These are phyloP conservation scores for Ustilago hordei DNA, from an alignment of 1,284 basidiomycete genomes.

Conservation along the genomic window DNA sequence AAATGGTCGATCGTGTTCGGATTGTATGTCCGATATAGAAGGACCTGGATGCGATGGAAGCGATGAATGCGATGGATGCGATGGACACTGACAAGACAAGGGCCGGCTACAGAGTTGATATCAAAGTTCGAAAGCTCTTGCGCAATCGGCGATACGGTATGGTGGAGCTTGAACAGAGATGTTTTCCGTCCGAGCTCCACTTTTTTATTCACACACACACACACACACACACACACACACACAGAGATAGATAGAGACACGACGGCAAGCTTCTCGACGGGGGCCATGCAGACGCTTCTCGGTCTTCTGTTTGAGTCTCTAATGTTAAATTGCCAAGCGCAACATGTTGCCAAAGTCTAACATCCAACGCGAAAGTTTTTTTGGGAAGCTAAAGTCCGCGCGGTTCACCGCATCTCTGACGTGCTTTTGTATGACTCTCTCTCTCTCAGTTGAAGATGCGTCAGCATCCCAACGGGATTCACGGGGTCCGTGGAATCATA, in stretches of 20 bases:
- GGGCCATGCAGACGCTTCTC: constrained; percentile 2
- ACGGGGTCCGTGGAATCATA: no score
- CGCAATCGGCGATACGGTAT: constrained; percentile 18
- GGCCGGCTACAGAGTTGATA: neutral
- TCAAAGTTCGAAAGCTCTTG: neutral
- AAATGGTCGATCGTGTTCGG: neutral
- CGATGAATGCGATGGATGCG: neutral
- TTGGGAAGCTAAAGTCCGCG: constrained; percentile 20
- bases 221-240: neutral
- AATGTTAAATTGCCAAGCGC: neutral
- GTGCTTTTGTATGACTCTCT: constrained; percentile 9
- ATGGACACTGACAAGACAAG: neutral
- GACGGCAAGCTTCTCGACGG: neutral
- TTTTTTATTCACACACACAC: no score
- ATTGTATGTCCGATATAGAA: constrained; percentile 3
- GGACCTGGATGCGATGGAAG: constrained; percentile 1
- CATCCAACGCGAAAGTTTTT: neutral
- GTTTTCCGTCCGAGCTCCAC: neutral
- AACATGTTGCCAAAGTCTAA: constrained; percentile 5
- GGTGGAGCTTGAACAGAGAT: constrained; percentile 2
- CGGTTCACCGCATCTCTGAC: constrained; percentile 10
- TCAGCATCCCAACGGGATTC: no score
- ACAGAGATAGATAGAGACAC: no score
- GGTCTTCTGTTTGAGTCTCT: neutral
- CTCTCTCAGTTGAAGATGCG: no score